Evolutionary conservation across 1,284 basidiomycete genomes (phyloP).

Genomic region (Takashimella koratensis): DNA sequence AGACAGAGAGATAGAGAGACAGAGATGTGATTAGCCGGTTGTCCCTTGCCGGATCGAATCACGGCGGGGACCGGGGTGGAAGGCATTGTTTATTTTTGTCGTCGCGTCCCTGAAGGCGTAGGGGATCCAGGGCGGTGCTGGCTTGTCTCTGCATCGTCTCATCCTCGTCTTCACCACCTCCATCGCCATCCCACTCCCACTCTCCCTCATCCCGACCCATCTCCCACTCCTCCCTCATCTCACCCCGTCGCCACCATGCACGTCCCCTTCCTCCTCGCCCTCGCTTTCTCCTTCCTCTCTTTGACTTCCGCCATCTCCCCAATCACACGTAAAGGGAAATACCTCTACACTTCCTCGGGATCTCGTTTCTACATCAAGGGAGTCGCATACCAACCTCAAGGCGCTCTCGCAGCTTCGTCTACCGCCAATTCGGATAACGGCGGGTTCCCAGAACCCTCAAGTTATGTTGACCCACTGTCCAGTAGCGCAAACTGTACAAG

Average conservation of each 20-base stretch:
- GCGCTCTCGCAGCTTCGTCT: constrained; percentile 52
- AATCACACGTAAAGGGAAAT: constrained; percentile 54
- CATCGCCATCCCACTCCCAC: not conserved
- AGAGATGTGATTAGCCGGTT: no score
- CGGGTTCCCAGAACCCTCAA: constrained; percentile 65
- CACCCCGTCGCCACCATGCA: constrained; percentile 1
- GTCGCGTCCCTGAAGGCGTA: no score
- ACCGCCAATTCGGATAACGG: constrained; percentile 53
- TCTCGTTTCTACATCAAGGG: constrained; percentile 86
- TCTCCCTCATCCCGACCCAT: not conserved
- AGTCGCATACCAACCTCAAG: constrained; percentile 83
- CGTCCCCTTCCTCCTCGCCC: no score
- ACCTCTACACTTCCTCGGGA: constrained; percentile 69
- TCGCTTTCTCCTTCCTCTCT: constrained; percentile 10
- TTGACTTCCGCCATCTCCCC: constrained; percentile 33
- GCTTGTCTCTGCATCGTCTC: no score
- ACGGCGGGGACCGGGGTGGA: no score
- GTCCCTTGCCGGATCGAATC: no score
- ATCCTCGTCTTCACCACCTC: not conserved
- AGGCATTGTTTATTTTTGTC: no score
- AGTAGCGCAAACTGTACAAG: constrained; percentile 65
- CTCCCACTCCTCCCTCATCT: not conserved
- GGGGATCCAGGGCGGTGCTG: no score
- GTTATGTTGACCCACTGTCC: constrained; percentile 65
- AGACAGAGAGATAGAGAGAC: not conserved